phyloP scores from a whole-genome alignment of 306 rosid species.

The Arachis hypogaea region DNA sequence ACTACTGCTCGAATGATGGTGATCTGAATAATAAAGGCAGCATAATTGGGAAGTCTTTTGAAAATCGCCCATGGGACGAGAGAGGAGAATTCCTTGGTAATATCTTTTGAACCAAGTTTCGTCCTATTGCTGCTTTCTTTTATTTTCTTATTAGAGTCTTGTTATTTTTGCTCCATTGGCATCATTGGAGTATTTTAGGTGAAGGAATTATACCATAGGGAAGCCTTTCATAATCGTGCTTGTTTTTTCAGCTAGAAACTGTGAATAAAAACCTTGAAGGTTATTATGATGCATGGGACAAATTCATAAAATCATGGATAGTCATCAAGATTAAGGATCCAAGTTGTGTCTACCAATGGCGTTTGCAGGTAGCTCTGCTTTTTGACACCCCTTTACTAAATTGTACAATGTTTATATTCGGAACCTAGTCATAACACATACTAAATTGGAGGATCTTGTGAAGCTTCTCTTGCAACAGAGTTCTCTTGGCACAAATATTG shows the following conservation, averaged over 20 bases:
- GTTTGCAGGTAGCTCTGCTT: constrained; percentile 65
- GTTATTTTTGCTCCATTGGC: not conserved
- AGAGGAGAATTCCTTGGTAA: constrained; percentile 69
- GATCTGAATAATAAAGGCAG: constrained; percentile 51
- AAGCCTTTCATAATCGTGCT: constrained; percentile 5
- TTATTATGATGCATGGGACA: constrained; percentile 92
- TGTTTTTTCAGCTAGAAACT: constrained; percentile 63
- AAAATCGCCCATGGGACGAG: constrained; percentile 77
- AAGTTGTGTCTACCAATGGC: constrained; percentile 84
- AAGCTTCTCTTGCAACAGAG: no score
- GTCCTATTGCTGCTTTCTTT: not conserved
- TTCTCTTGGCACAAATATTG: no score
- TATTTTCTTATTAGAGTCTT: constrained; percentile 12
- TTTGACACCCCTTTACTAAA: constrained; percentile 23
- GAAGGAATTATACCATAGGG: not conserved
- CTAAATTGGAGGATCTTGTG: no score
- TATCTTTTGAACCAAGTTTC: constrained; percentile 6
- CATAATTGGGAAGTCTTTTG: constrained; percentile 69
- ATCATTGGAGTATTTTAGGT: constrained; percentile 31
- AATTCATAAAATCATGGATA: constrained; percentile 81
- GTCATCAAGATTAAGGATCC: constrained; percentile 89
- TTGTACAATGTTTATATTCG: constrained; percentile 6
- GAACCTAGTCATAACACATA: constrained; percentile 20
- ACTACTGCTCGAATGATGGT: constrained; percentile 38
- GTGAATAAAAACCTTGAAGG: constrained; percentile 79